Evolutionary conservation across 805 yeast species (phyloP).

Genomic region (Saturnispora saitoi): DNA sequence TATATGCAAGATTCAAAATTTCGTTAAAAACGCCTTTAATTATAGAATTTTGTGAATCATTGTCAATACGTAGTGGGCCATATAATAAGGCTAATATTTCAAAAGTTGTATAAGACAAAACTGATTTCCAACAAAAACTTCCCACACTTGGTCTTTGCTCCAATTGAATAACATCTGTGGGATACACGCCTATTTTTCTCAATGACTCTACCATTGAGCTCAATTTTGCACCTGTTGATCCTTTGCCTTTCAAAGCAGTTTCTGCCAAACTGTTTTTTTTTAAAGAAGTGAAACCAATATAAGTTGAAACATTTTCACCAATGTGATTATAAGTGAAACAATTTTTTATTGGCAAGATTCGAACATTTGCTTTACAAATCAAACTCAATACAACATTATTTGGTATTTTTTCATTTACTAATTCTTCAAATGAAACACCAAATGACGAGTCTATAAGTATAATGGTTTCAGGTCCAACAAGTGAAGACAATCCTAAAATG

Average conservation of each 20-base stretch:
- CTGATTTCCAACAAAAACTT: slow-evolving; percentile 24
- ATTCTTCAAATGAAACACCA: slow-evolving; percentile 18
- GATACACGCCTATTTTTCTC: slow-evolving; percentile 20
- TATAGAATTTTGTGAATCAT: slow-evolving; percentile 8
- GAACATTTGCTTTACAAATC: slow-evolving; percentile 22
- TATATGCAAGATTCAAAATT: slow-evolving; percentile 17
- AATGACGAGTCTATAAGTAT: slow-evolving; percentile 22
- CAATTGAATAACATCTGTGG: slow-evolving; percentile 20
- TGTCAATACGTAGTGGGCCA: slow-evolving; percentile 13
- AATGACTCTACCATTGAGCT: slow-evolving; percentile 16
- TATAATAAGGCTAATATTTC: slow-evolving; percentile 19
- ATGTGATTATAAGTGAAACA: slow-evolving; percentile 16
- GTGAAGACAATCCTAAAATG: slow-evolving; percentile 5
- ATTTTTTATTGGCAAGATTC: slow-evolving; percentile 10
- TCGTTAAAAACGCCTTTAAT: slow-evolving; percentile 20
- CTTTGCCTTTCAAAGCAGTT: slow-evolving; percentile 17
- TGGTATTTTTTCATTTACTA: slow-evolving; percentile 11
- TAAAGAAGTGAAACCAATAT: slow-evolving; percentile 19
- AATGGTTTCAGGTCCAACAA: slow-evolving; percentile 17
- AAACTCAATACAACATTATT: slow-evolving; percentile 16
- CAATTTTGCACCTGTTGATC: slow-evolving; percentile 16
- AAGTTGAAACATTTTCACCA: slow-evolving; percentile 20
- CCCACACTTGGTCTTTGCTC: slow-evolving; percentile 23
- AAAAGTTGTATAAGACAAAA: slow-evolving; percentile 21
- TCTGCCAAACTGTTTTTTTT: not conserved